These are phyloP conservation scores for Fusarium mundagurra DNA, from an alignment of 2,329 filamentous ascomycete genomes.

Conservation along the genomic window DNA sequence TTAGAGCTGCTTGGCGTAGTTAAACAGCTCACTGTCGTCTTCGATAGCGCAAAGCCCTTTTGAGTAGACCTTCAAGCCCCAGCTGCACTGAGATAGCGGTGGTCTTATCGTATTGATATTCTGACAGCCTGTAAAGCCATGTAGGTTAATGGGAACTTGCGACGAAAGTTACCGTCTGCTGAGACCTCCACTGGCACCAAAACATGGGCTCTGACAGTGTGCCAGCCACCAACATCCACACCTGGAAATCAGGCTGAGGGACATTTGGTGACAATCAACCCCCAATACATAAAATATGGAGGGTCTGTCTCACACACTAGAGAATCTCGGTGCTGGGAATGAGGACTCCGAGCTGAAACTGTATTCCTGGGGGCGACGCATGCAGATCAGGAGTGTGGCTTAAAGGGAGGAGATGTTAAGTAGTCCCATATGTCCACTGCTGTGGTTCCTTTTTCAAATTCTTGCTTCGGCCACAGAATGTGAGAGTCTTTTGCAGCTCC, in stretches of 20 bases:
- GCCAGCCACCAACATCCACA: not conserved
- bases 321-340: not conserved
- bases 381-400: not conserved
- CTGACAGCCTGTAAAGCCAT: not conserved
- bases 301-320: not conserved
- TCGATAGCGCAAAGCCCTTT: not conserved
- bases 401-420: conserved; percentile 1
- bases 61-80: not conserved
- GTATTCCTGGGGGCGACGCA: not conserved
- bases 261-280: not conserved
- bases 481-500: not conserved
- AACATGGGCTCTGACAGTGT: not conserved
- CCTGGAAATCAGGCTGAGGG: not conserved
- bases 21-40: not conserved
- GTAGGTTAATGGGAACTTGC: not conserved
- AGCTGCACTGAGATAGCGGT: not conserved
- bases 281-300: not conserved
- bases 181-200: not conserved
- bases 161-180: not conserved
- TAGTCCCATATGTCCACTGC: not conserved
- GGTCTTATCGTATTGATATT: not conserved
- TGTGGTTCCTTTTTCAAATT: not conserved
- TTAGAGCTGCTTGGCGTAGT: not conserved
- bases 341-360: not conserved
- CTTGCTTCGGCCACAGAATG: not conserved